A percentile compares a stretch with the other conserved stretches of the same genome.
Evolutionary conservation across 495 filamentous ascomycete species (phyloP).

Genomic region (Penicillium turbatum): DNA sequence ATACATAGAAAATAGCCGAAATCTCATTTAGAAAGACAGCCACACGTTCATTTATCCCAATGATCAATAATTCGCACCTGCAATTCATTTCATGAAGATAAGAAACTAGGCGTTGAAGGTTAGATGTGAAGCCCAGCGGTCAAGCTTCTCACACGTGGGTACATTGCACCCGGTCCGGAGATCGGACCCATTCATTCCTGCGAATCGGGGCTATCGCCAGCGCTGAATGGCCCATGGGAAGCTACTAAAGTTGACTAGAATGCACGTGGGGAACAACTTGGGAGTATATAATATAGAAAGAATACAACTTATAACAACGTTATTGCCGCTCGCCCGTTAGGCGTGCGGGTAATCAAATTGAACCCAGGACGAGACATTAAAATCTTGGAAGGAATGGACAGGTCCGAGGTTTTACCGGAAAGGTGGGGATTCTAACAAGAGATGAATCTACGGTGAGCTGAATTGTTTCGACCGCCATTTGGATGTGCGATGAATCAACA

Average conservation of each 20-base stretch:
- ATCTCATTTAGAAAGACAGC: no score
- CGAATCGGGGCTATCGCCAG: slow-evolving; percentile 7
- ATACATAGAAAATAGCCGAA: no score
- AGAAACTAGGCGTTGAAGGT: no score
- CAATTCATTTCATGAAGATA: no score
- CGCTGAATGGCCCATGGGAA: slow-evolving; percentile 15
- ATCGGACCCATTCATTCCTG: slow-evolving; percentile 17
- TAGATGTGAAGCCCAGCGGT: slow-evolving; percentile 21
- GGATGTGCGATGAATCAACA: background rate
- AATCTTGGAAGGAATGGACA: background rate
- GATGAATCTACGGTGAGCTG: slow-evolving; percentile 3
- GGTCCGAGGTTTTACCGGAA: background rate
- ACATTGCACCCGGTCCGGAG: slow-evolving; percentile 13
- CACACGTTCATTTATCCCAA: no score
- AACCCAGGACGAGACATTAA: no score
- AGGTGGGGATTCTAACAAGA: background rate
- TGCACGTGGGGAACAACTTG: slow-evolving; percentile 1
- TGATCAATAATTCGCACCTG: background rate
- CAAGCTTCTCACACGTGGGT: slow-evolving; percentile 34
- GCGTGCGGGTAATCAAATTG: no score
- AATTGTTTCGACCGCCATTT: slow-evolving; percentile 2
- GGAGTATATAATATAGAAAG: background rate
- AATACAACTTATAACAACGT: no score
- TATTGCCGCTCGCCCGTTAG: no score
- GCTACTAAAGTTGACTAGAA: slow-evolving; percentile 5